These are phyloP conservation scores for Bidens hawaiensis DNA, from an alignment of 140 eudicot species.

Conservation along the genomic window DNA sequence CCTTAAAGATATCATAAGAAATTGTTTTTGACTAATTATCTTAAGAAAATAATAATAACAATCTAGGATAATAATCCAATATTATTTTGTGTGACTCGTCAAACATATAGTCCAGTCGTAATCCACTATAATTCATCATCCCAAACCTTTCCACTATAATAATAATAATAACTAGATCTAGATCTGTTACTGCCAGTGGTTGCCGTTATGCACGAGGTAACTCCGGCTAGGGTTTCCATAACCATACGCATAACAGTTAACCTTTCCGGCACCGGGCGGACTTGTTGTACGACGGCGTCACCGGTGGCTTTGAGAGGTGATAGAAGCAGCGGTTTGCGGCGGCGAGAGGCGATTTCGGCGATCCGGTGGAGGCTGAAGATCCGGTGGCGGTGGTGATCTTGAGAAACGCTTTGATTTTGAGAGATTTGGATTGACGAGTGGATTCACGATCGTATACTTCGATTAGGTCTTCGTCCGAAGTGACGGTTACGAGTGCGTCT, in stretches of 20 bases:
- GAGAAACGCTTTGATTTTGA: conserved; percentile 74
- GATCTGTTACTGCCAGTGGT: conserved; percentile 52
- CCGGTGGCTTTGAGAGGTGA: conserved; percentile 18
- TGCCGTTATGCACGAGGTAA: conserved; percentile 49
- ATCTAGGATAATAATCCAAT: no score
- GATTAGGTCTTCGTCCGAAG: conserved; percentile 40
- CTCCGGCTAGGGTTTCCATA: conserved; percentile 44
- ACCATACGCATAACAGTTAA: conserved; percentile 25
- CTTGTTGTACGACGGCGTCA: conserved; percentile 27
- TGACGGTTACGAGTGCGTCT: conserved; percentile 43
- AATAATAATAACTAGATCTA: no score
- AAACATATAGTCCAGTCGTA: no score
- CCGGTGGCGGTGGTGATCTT: no score
- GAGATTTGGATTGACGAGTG: conserved; percentile 21
- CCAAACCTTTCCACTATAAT: no score
- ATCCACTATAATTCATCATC: no score
- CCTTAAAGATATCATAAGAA: no score
- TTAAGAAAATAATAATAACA: no score
- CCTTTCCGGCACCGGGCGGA: conserved; percentile 45
- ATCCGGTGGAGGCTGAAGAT: conserved; percentile 30
- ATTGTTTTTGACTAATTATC: no score
- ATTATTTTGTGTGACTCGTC: no score
- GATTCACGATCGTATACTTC: conserved; percentile 43
- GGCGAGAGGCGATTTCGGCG: conserved; percentile 37
- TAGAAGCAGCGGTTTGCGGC: conserved; percentile 18